These are phyloP conservation scores for Effrenium voratum DNA, from an alignment of 73 alveolate species.

Conservation along the genomic window DNA sequence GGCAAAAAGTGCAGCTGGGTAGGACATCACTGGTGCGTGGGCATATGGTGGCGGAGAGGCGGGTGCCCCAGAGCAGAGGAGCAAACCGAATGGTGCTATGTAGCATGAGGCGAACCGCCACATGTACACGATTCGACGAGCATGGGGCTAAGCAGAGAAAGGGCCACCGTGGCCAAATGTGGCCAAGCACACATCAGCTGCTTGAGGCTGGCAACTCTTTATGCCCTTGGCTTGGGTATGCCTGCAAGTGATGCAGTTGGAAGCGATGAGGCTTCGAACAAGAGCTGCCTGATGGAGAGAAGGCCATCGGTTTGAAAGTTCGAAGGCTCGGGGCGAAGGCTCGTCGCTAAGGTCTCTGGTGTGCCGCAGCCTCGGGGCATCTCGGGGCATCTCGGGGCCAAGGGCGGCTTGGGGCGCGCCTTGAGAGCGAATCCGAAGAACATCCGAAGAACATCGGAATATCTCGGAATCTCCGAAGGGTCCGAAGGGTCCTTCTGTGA, in stretches of 20 bases:
- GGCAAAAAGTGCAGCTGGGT: not conserved
- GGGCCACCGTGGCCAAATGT: not conserved
- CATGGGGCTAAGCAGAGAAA: not conserved
- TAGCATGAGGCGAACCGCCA: conserved; percentile 19
- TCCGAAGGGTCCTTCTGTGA: too few species aligned
- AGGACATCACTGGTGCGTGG: conserved; percentile 69
- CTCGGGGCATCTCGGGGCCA: conserved; percentile 17
- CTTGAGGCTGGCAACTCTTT: conserved; percentile 11
- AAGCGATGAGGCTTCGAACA: conserved; percentile 54
- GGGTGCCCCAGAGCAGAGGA: not conserved
- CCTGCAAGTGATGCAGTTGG: not conserved
- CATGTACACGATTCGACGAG: conserved; percentile 33
- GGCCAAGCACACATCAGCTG: not conserved
- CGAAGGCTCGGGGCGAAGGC: too few species aligned
- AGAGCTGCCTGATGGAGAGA: conserved; percentile 63
- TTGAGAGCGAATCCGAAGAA: too few species aligned
- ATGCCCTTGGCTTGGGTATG: not conserved
- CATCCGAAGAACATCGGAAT: too few species aligned
- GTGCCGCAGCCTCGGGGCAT: not conserved
- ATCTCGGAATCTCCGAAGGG: too few species aligned
- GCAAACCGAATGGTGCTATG: too few species aligned
- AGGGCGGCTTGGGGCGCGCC: not conserved
- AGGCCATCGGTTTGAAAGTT: conserved; percentile 42
- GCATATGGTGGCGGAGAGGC: conserved; percentile 36
- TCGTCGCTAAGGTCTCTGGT: too few species aligned